Evolutionary conservation across 495 filamentous ascomycete species (phyloP).

Genomic region (Corynascus novoguineensis): DNA sequence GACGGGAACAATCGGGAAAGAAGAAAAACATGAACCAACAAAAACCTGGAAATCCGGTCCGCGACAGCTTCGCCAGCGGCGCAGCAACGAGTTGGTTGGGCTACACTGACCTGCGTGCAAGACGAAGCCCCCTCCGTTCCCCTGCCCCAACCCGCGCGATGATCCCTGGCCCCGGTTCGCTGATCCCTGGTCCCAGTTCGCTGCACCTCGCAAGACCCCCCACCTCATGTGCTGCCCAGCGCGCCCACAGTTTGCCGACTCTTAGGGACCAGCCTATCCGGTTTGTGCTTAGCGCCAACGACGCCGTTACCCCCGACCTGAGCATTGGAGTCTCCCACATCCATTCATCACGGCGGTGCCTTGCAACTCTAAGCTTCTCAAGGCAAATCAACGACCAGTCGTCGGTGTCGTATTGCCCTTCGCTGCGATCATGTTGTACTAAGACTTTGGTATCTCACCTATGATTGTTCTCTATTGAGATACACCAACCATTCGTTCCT

Average conservation of each 20-base stretch:
- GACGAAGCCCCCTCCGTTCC: neutral
- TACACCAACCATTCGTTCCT: constrained; percentile 6
- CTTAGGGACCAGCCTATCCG: neutral
- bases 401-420: neutral
- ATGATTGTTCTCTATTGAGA: neutral
- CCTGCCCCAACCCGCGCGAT: constrained; percentile 2
- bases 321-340: neutral
- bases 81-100: constrained; percentile 4
- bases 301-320: neutral
- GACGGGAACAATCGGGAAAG: neutral
- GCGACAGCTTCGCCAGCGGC: constrained; percentile 7
- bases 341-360: neutral
- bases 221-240: neutral
- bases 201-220: neutral
- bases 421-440: neutral
- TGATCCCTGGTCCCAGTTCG: constrained; percentile 10
- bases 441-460: neutral
- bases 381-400: neutral
- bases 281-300: constrained; percentile 3
- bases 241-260: neutral
- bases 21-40: neutral
- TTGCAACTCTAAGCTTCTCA: neutral
- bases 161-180: constrained; percentile 14
- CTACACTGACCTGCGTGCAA: constrained; percentile 1
- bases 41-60: neutral